Base-by-base conservation (phyloP, 495 filamentous ascomycete species). In the Choiromyces venosus region DNA sequence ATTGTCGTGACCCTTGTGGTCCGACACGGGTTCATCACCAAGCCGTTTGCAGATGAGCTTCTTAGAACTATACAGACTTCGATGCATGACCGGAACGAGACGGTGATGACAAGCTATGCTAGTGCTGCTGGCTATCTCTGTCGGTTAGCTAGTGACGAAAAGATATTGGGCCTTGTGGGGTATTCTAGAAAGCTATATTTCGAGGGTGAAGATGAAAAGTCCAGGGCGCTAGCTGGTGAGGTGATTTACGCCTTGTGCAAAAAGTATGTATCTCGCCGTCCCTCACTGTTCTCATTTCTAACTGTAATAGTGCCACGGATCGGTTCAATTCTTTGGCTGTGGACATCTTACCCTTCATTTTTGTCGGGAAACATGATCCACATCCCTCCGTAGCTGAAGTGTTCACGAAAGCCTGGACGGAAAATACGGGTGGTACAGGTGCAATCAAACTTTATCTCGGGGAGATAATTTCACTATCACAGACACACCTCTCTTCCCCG, bases 1-100 rank as follows among this genome's bases (percentile, higher is more conserved):
- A 90, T 97, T 33, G 86, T 99, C 16, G 91, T 92, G 9, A 93
- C 91, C n/a, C 86, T 99, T 36, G 91, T 91, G 69, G 94, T 93
- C 70, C 87, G 91, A 37, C 90, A 92, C 70, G 87, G 86, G 37
- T 86, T 89, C 52, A 83, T 92, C 56, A 91, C 97, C 83, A 87
- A 86, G 35, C 90, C 92, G 1, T 89, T 94, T 82, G 90, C 91
- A 21, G 89, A 93, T 77, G 82, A 86, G 33, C 92, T 97, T 78
- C 86, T 97, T 38, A 89, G 90, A 76, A 83, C 91, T 18, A 85
- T 96, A 68, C 87, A 90, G 76, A 93, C 91, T 79, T 88, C 92
- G 65, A 87, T 95, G 16, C 86, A 94, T 16, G 95, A 97, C 81
- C 89, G 91, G 37, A 99, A 97, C 77, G 92, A 96, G 75, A 93